These are phyloP conservation scores for Aspergillus chevalieri DNA, from an alignment of 2,329 filamentous ascomycete genomes.

Conservation along the genomic window DNA sequence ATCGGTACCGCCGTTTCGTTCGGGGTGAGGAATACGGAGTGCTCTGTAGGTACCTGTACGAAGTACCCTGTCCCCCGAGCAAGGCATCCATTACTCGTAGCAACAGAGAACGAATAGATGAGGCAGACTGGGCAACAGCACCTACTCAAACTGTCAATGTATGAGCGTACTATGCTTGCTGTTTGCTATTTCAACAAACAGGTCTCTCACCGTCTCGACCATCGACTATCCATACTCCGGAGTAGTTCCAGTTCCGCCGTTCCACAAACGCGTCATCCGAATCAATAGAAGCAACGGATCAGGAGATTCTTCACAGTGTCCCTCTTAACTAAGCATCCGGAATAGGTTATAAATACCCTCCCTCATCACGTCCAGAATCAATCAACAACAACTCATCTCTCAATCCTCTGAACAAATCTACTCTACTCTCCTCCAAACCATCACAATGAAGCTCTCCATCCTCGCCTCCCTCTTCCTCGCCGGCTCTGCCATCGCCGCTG, in stretches of 20 bases:
- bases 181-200: too few species aligned
- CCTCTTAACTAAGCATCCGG: background rate
- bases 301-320: background rate
- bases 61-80: background rate
- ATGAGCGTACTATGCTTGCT: too few species aligned
- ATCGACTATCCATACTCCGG: background rate
- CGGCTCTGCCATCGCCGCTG: constrained; percentile 4
- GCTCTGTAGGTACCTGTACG: background rate
- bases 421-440: background rate
- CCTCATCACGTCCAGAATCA: background rate
- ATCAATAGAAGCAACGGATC: background rate
- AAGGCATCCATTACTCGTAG: background rate
- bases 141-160: too few species aligned
- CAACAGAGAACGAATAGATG: background rate
- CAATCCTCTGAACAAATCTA: background rate
- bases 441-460: constrained; percentile 6
- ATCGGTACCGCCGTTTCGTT: background rate
- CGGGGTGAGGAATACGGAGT: background rate
- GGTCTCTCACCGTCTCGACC: too few species aligned
- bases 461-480: constrained; percentile 5
- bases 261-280: background rate
- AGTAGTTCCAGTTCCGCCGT: background rate
- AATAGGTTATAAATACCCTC: background rate
- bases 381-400: background rate
- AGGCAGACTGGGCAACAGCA: background rate